These are phyloP conservation scores for Alternaria sp. DNA, from an alignment of 2,329 filamentous ascomycete species.

Conservation along the genomic window DNA sequence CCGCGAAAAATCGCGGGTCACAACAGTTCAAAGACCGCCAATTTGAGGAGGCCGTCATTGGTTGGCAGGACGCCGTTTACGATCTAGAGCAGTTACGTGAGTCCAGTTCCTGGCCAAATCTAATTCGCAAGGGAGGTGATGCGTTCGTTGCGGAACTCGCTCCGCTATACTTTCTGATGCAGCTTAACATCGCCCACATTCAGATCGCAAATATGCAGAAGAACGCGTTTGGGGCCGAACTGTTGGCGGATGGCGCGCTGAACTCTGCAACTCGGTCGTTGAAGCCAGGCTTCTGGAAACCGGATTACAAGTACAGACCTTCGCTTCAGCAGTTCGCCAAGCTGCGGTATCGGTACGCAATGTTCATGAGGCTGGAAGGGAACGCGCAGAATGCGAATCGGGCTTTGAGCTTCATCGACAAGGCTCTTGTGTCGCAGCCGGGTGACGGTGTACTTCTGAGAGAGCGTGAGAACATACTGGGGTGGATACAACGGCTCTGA, in stretches of 20 bases:
- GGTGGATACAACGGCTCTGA: slow-evolving; percentile 1
- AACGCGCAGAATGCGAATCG: neutral
- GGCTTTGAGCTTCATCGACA: slow-evolving; percentile 1
- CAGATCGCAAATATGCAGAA: slow-evolving; percentile 7
- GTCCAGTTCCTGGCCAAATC: slow-evolving; percentile 13
- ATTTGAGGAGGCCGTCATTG: neutral
- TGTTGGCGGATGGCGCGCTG: slow-evolving; percentile 6
- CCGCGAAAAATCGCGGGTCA: slow-evolving; percentile 17
- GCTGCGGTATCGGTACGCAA: slow-evolving; percentile 10
- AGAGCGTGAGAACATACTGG: slow-evolving; percentile 11
- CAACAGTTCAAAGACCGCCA: slow-evolving; percentile 6
- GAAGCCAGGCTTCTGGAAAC: slow-evolving; percentile 13
- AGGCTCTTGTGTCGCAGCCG: neutral
- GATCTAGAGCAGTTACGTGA: slow-evolving; percentile 13
- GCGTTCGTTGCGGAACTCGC: slow-evolving; percentile 20
- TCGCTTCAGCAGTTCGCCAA: slow-evolving; percentile 13
- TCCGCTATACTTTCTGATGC: slow-evolving; percentile 21
- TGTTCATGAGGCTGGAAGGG: slow-evolving; percentile 8
- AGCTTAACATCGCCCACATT: slow-evolving; percentile 21
- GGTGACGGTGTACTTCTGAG: slow-evolving; percentile 7
- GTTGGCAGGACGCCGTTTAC: slow-evolving; percentile 17
- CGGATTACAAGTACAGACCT: slow-evolving; percentile 7
- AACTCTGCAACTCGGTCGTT: neutral
- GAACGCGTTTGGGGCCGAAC: neutral
- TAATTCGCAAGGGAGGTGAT: slow-evolving; percentile 8